Percentiles rank a stretch among this genome's conserved stretches.
Conservation (phyloP, 1,284 basidiomycete genomes). For the Ustilago curta region DNA sequence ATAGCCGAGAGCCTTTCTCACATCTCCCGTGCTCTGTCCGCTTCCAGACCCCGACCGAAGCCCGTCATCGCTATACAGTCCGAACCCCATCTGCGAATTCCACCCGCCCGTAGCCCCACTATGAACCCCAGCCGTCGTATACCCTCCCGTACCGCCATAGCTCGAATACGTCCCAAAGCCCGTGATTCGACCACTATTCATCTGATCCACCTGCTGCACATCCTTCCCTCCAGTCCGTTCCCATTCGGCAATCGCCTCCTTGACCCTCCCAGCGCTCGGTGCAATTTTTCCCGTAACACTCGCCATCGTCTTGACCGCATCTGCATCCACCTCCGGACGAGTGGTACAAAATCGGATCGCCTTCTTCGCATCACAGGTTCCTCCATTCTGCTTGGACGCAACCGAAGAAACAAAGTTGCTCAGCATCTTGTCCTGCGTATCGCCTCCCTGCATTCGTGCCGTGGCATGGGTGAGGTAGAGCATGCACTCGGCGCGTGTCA, state of each 20-base stretch:
- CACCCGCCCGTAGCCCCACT: conserved; percentile 43
- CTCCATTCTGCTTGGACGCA: conserved; percentile 27
- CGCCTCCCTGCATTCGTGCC: conserved; percentile 48
- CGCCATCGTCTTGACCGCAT: conserved; percentile 19
- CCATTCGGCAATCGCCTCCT: conserved; percentile 22
- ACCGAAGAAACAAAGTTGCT: conserved; percentile 47
- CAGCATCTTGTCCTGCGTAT: conserved; percentile 41
- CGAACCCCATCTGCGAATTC: conserved; percentile 46
- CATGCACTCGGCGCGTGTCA: conserved; percentile 84
- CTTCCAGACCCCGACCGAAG: conserved; percentile 10
- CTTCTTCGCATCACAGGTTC: conserved; percentile 20
- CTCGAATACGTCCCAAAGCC: conserved; percentile 38
- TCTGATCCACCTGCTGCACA: conserved; percentile 33
- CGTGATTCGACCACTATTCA: conserved; percentile 36
- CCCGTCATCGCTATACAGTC: conserved; percentile 23
- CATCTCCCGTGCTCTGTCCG: conserved; percentile 10
- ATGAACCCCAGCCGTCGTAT: conserved; percentile 28
- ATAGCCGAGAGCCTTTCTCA: conserved; percentile 19
- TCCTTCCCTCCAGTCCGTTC: conserved; percentile 27
- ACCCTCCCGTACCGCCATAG: conserved; percentile 40
- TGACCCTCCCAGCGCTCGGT: conserved; percentile 17
- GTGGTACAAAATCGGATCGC: conserved; percentile 32
- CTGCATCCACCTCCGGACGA: conserved; percentile 28
- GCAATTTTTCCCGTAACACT: conserved; percentile 26
- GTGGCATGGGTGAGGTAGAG: conserved; percentile 75